These are phyloP conservation scores for Beauveria scarabaeidicola DNA, from an alignment of 2,329 filamentous ascomycete genomes.

Conservation along the genomic window DNA sequence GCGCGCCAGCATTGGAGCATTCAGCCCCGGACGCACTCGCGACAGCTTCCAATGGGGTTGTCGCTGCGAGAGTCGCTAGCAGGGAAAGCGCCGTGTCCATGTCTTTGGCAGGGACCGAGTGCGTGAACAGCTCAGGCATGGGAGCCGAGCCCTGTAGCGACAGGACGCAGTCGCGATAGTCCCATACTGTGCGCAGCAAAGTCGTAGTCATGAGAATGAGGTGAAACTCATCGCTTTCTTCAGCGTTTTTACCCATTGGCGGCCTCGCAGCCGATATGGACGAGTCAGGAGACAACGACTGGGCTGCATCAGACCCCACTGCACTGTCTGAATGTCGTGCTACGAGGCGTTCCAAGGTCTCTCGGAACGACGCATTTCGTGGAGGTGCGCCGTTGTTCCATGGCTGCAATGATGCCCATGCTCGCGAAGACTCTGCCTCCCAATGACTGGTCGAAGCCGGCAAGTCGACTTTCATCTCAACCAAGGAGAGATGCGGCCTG, in stretches of 20 bases:
- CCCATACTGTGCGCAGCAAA: not conserved
- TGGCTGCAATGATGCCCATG: not conserved
- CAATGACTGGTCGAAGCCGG: not conserved
- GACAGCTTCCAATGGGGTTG: not conserved
- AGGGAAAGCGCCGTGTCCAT: not conserved
- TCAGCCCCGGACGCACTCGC: not conserved
- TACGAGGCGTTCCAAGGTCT: not conserved
- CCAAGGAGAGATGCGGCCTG: not conserved
- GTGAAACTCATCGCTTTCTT: not conserved
- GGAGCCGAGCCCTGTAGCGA: not conserved
- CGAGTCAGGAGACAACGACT: not conserved
- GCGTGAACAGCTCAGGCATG: not conserved
- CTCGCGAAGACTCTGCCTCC: not conserved
- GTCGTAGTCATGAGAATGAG: not conserved
- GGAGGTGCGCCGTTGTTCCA: not conserved
- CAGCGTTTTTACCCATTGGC: not conserved
- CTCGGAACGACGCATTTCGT: not conserved
- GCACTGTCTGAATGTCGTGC: not conserved
- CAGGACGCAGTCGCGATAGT: not conserved
- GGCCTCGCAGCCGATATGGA: not conserved
- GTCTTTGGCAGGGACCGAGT: not conserved
- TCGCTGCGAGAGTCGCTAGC: not conserved
- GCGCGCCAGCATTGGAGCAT: not conserved
- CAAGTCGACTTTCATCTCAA: not conserved
- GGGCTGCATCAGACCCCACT: too few species aligned